Evolutionary conservation across 1,284 basidiomycete genomes (phyloP).

Genomic region (Trichosporon faecale): DNA sequence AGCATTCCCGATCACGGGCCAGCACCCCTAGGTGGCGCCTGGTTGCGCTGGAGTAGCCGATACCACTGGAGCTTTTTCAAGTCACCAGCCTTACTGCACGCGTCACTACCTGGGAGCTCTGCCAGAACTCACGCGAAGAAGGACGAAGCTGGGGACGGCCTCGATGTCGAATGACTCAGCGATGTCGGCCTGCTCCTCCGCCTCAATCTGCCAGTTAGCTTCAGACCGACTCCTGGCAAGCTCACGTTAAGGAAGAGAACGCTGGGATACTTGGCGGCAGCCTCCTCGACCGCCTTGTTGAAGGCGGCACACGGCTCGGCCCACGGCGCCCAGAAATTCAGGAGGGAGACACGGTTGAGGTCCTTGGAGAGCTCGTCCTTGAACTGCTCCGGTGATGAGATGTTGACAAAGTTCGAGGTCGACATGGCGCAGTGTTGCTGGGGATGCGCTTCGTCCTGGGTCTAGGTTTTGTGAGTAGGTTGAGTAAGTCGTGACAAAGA

Average conservation of each 20-base stretch:
- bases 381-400: conserved; percentile 69
- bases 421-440: conserved; percentile 4
- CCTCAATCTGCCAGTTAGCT: conserved; percentile 68
- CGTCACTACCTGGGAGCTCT: background rate
- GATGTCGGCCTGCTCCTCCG: conserved; percentile 82
- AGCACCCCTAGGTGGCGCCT: too few species aligned
- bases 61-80: too few species aligned
- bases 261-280: conserved; percentile 67
- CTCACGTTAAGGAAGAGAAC: conserved; percentile 72
- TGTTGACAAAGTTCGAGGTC: conserved; percentile 51
- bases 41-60: background rate
- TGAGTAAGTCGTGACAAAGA: background rate
- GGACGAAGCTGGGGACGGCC: conserved; percentile 80
- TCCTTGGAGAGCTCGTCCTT: conserved; percentile 70
- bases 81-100: background rate
- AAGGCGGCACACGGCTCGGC: conserved; percentile 83
- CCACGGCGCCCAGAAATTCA: conserved; percentile 93
- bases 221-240: background rate
- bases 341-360: conserved; percentile 71
- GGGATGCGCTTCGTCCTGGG: background rate
- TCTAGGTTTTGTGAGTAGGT: background rate
- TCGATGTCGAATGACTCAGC: conserved; percentile 91
- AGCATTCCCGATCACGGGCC: too few species aligned
- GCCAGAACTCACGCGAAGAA: conserved; percentile 67
- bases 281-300: conserved; percentile 69